These are phyloP conservation scores for Russula griseocarnosa DNA, from an alignment of 768 basidiomycete genomes.

Conservation along the genomic window DNA sequence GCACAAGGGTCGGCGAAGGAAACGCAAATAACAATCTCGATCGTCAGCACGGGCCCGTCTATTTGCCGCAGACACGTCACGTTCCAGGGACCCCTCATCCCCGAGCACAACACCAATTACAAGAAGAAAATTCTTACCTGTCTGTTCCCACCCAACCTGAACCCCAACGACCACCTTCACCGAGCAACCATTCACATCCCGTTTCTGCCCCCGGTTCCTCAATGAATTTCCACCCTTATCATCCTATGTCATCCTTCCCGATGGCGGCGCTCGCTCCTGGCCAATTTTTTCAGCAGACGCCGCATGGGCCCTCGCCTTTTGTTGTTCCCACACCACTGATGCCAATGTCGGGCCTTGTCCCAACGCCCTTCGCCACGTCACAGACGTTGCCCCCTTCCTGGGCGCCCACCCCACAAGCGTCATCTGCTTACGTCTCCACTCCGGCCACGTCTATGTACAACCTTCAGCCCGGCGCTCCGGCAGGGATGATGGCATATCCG, in stretches of 20 bases:
- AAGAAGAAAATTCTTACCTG: background rate
- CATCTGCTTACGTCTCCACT: constrained; percentile 13
- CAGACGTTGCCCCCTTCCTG: constrained; percentile 14
- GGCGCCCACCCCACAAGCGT: constrained; percentile 17
- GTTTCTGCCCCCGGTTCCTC: background rate
- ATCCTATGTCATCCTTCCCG: constrained; percentile 5
- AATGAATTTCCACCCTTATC: background rate
- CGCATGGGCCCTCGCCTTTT: constrained; percentile 11
- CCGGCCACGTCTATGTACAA: constrained; percentile 2
- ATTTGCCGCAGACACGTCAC: constrained; percentile 21
- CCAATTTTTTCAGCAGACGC: constrained; percentile 10
- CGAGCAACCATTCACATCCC: constrained; percentile 1
- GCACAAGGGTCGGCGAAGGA: constrained; percentile 2
- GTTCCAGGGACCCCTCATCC: constrained; percentile 23
- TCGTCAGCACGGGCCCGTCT: constrained; percentile 3
- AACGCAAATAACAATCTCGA: constrained; percentile 17
- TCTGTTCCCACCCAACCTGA: constrained; percentile 5
- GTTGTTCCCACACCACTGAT: constrained; percentile 16
- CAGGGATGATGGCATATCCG: background rate
- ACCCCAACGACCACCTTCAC: constrained; percentile 14
- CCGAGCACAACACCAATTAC: background rate
- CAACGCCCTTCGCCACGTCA: constrained; percentile 20
- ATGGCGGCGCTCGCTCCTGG: background rate
- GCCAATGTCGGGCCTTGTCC: constrained; percentile 10
- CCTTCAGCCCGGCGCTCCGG: background rate